Conservation (phyloP, 805 yeast genomes). For the Wickerhamiella shivajii region DNA sequence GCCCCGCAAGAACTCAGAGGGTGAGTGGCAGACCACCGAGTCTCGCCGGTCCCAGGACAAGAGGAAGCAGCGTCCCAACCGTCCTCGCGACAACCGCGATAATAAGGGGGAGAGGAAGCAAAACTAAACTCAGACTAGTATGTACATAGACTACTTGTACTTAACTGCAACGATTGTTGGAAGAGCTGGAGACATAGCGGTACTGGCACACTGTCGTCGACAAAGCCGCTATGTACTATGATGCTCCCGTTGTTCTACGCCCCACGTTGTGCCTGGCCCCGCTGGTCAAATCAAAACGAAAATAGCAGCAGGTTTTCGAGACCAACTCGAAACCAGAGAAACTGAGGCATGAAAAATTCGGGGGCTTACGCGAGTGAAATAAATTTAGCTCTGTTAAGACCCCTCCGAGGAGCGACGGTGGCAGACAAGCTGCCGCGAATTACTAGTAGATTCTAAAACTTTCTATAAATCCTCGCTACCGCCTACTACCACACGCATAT, state of each 20-base stretch:
- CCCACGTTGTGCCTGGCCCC: background rate
- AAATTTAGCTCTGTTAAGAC: too few relatives aligned
- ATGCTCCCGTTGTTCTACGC: slow-evolving; percentile 8
- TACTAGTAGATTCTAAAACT: too few relatives aligned
- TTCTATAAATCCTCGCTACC: too few relatives aligned
- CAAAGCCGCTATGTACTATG: slow-evolving; percentile 8
- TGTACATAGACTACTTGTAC: too few relatives aligned
- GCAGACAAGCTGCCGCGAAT: too few relatives aligned
- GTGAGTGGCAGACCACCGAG: background rate
- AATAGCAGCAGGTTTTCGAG: background rate
- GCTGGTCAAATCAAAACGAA: slow-evolving; percentile 10
- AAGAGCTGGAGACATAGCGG: slow-evolving; percentile 10
- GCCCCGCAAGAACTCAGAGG: background rate
- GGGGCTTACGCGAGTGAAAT: too few relatives aligned
- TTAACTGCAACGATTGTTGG: slow-evolving; percentile 3
- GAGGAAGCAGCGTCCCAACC: background rate
- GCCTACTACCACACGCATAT: too few relatives aligned
- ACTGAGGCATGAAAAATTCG: too few relatives aligned
- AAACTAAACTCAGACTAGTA: too few relatives aligned
- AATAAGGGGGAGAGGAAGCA: too few relatives aligned
- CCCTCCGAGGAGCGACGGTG: too few relatives aligned
- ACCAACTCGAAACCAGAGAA: too few relatives aligned
- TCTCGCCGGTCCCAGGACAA: background rate
- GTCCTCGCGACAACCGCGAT: background rate
- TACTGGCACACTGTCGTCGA: slow-evolving; percentile 1